phyloP scores from a whole-genome alignment of 2,329 filamentous ascomycete genomes.

The Grosmannia serpens region DNA sequence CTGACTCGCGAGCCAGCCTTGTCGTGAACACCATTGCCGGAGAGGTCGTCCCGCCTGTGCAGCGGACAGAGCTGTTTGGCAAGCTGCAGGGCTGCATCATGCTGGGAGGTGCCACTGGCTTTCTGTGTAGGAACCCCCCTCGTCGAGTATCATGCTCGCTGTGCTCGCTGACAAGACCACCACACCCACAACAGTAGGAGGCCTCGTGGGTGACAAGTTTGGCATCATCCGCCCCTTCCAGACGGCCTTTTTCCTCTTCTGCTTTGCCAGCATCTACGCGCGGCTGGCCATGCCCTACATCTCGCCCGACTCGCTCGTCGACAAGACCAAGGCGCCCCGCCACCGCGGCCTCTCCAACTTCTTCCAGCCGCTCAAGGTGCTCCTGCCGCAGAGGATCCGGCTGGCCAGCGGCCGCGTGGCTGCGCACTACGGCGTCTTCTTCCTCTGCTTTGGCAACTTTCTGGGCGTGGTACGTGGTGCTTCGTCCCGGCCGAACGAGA shows the following conservation, averaged over 20 bases:
- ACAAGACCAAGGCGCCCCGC: constrained; percentile 17
- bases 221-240: constrained; percentile 55
- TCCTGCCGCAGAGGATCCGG: constrained; percentile 44
- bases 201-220: constrained; percentile 50
- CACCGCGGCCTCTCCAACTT: constrained; percentile 36
- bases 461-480: constrained; percentile 42
- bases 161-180: not conserved
- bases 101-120: constrained; percentile 54
- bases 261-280: constrained; percentile 30
- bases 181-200: constrained; percentile 34
- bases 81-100: constrained; percentile 55
- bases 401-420: constrained; percentile 35
- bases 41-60: constrained; percentile 47
- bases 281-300: constrained; percentile 37
- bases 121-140: constrained; percentile 41
- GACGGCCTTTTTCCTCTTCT: constrained; percentile 47
- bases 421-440: constrained; percentile 49
- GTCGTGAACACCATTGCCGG: constrained; percentile 58
- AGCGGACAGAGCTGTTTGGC: constrained; percentile 54
- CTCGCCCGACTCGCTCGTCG: constrained; percentile 27
- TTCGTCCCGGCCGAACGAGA: not conserved
- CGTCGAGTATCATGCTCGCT: too few species aligned
- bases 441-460: constrained; percentile 55
- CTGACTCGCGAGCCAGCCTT: constrained; percentile 25
- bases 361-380: constrained; percentile 51